Base-by-base conservation (phyloP, 2,329 filamentous ascomycete genomes). In the Drechslerella dactyloides region DNA sequence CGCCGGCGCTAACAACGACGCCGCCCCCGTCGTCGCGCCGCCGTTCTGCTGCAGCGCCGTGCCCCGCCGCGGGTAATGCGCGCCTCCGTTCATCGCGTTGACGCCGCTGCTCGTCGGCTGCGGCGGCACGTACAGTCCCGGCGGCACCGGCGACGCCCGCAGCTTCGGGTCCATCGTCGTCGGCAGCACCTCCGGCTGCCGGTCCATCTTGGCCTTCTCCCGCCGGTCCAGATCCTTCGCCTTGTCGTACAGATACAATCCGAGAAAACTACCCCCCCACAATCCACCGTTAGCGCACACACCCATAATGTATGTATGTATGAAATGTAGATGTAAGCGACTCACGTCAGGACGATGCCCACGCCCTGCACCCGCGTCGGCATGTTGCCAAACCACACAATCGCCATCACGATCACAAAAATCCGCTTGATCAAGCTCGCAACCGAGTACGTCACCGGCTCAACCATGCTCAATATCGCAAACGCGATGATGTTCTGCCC, bases 401-500 rank as follows among this genome's bases (percentile, higher is more conserved):
- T 93, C 5, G 94, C 92, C 76, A 96, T 89, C 69, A 94, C 86
- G 76, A 99, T 96, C 77, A 99, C 93, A 78, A 96, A 97, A 11
- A 99, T 94, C 54, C 94, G 89, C 82, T 99, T 99, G 80, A 99
- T 94, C 73, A 99, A 83, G 64, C 90, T 96, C 37, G 94, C 94
- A 40, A 99, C 93, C 0, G 91, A 96, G 82, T 99, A 99, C 0
- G 94, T 97, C 40, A 99, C 94, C 0, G 94, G 94, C 0, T 92
- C 96, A 11, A 97, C 90, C 82, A 96, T 90, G 60, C 92, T 96
- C 5, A 99, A 83, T 4, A 99, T 84, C 21, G 96, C 84, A 78
- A 99, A 99, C 0, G 94, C 94, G 61, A 99, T 85, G 59, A 99
- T 96, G 78, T 96, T 97, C 78, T 99, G 94, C 15, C 87, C 90